Base-by-base conservation (phyloP, 73 alveolate genomes). In the Paramecium octaurelia region DNA sequence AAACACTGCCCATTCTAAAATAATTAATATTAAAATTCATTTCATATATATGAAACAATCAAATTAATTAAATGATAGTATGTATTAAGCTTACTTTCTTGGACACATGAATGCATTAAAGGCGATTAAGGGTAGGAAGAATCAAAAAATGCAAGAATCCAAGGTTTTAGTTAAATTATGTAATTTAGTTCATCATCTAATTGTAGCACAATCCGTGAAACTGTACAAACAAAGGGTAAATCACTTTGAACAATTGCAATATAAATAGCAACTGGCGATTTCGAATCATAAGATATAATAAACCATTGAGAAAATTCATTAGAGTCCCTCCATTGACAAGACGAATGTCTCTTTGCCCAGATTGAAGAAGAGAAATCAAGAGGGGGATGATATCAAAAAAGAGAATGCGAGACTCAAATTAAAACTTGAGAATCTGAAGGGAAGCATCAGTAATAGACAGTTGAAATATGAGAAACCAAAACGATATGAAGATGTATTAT, bases 11-110 rank as follows among this genome's bases (percentile, higher is more conserved):
- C n/a, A 64, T 80, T 11, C 6, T 80, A 31, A 80, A 46, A 80
- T 46, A 44, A 80, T 80, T 80, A 80, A 23, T 80, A 80, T 80
- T 31, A 42, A 80, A 80, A 43, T 80, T 80, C 75, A 80, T 73
- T 73, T 34, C 57, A 73, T 73, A 29, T 34, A 23, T 73, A 40
- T 73, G 87, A 73, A 36, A 64, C 50, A 64, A 64, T 8, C 46
- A 27, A 64, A 64, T 64, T 64, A 27, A 27, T 31, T 64, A 34
- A 64, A 64, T 38, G 88, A 75, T 38, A 38, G 69, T 42, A 75
- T 75, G 88, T 38, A 38, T 34, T 29, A 75, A 14, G 60, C 58
- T n/a, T 75, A 42, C 58, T 38, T 38, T 75, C 35, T 75, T 9
- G 60, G 60, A 75, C 58, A 75, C 21, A 75, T 75, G 18, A 75